phyloP scores from a whole-genome alignment of 148 eudicot genomes.

The Selenicereus undatus region DNA sequence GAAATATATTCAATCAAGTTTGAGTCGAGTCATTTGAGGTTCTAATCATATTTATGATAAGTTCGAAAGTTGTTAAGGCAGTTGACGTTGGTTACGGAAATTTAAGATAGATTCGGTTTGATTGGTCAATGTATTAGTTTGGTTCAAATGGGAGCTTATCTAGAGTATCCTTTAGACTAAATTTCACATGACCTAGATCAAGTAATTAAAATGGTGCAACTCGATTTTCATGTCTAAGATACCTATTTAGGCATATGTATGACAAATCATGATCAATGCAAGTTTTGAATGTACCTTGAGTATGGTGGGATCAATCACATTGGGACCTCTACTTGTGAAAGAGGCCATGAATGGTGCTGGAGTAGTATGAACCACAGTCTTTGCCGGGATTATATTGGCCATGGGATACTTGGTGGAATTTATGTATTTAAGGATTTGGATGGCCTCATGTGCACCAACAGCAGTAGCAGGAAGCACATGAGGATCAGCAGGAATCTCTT shows the following conservation, averaged over 20 bases:
- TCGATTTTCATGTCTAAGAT: not conserved
- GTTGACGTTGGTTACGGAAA: too few species aligned
- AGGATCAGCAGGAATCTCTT: slow-evolving; percentile 47
- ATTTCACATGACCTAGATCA: too few species aligned
- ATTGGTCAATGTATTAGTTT: too few species aligned
- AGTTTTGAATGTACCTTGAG: slow-evolving; percentile 45
- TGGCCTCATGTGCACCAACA: slow-evolving; percentile 39
- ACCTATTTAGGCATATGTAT: not conserved
- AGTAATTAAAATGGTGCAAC: too few species aligned
- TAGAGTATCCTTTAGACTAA: too few species aligned
- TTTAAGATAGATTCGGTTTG: too few species aligned
- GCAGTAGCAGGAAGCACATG: slow-evolving; percentile 81
- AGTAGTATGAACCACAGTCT: slow-evolving; percentile 38
- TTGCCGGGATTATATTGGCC: slow-evolving; percentile 52
- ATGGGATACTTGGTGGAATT: slow-evolving; percentile 41
- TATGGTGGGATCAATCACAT: slow-evolving; percentile 47
- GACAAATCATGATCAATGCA: too few species aligned
- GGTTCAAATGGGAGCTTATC: too few species aligned
- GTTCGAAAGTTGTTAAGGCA: too few species aligned
- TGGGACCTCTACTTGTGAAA: slow-evolving; percentile 77
- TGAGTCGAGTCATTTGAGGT: too few species aligned
- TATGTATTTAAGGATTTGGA: slow-evolving; percentile 53
- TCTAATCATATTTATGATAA: too few species aligned
- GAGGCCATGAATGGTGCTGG: slow-evolving; percentile 79
- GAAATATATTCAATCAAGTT: too few species aligned